Conservation (phyloP, 23 red algal genomes). For the Gracilaria caudata region DNA sequence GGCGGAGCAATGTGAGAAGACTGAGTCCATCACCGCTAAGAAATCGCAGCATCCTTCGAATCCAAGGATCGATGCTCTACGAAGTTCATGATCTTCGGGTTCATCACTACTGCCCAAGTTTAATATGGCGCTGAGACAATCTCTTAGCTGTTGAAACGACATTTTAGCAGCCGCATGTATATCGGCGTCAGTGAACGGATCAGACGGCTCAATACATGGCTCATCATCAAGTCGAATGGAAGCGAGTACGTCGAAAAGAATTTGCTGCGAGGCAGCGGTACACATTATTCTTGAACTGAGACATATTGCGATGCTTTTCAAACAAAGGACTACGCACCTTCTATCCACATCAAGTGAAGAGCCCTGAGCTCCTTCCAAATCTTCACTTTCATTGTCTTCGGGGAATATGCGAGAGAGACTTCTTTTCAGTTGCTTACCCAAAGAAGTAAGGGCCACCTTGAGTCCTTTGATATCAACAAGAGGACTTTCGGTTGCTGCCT, state of each 20-base stretch:
- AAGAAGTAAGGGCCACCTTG: conserved; percentile 34
- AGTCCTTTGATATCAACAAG: conserved; percentile 22
- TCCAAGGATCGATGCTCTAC: conserved; percentile 7
- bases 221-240: conserved; percentile 53
- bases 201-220: conserved; percentile 35
- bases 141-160: conserved; percentile 50
- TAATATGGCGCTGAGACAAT: not conserved
- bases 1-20: conserved; percentile 43
- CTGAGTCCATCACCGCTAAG: conserved; percentile 49
- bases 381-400: not conserved
- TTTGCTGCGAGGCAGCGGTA: conserved; percentile 29
- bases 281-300: conserved; percentile 25
- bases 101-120: conserved; percentile 5
- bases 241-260: conserved; percentile 53
- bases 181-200: conserved; percentile 52
- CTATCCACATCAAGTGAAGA: conserved; percentile 19
- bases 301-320: conserved; percentile 41
- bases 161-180: conserved; percentile 49
- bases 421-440: conserved; percentile 42
- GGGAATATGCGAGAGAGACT: conserved; percentile 39
- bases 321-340: conserved; percentile 40
- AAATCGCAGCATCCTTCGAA: conserved; percentile 52
- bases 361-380: not conserved
- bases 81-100: conserved; percentile 10
- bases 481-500: not conserved